Evolutionary conservation across 1,284 basidiomycete species (phyloP).

Genomic region (Volvariella surrecta): DNA sequence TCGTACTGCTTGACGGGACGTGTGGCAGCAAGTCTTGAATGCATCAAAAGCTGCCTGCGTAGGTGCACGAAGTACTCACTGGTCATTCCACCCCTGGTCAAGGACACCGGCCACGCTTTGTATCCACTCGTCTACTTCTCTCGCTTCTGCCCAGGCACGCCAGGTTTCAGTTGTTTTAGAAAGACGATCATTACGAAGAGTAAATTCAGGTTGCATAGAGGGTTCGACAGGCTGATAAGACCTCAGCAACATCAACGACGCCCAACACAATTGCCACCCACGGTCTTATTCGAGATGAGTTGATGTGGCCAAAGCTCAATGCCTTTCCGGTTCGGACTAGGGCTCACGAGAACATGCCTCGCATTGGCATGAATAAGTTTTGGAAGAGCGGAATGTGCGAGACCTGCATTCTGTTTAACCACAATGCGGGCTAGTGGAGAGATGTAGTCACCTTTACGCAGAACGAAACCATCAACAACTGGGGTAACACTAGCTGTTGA

Average conservation of each 20-base stretch:
- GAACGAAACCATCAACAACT: conserved; percentile 95
- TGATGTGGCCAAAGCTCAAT: conserved; percentile 78
- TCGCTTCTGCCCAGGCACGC: conserved; percentile 74
- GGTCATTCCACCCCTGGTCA: conserved; percentile 84
- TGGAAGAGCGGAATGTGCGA: conserved; percentile 65
- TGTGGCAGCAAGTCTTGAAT: conserved; percentile 38
- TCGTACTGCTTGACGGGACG: conserved; percentile 72
- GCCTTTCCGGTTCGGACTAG: conserved; percentile 38
- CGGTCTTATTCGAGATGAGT: conserved; percentile 71
- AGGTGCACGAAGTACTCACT: conserved; percentile 34
- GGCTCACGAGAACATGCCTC: conserved; percentile 48
- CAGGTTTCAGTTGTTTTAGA: conserved; percentile 71
- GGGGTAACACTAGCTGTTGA: conserved; percentile 88
- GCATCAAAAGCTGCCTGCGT: background rate
- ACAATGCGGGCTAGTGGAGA: background rate
- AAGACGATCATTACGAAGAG: conserved; percentile 70
- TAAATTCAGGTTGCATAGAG: conserved; percentile 51
- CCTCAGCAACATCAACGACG: background rate
- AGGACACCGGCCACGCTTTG: conserved; percentile 83
- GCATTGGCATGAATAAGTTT: conserved; percentile 71
- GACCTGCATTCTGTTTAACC: conserved; percentile 36
- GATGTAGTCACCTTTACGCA: conserved; percentile 71
- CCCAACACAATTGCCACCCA: conserved; percentile 24
- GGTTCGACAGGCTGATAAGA: conserved; percentile 51
- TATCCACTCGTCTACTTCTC: conserved; percentile 91